A percentile compares a stretch with the other conserved stretches of the same genome.
Conservation (phyloP, 352 stramenopile species). For the Aphanomyces cochlioides region DNA sequence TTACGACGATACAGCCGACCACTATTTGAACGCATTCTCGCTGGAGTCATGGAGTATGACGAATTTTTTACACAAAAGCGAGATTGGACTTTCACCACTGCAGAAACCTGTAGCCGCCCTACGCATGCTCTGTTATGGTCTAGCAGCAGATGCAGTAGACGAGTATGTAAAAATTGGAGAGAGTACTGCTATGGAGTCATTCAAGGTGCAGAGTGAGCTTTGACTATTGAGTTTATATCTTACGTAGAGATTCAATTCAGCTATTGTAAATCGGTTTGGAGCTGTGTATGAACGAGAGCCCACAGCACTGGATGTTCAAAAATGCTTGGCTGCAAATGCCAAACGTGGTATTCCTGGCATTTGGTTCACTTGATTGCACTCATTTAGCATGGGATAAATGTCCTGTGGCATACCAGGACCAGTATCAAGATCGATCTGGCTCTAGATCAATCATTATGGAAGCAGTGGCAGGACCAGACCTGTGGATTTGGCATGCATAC, state of each 20-base stretch:
- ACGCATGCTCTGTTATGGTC: slow-evolving; percentile 3
- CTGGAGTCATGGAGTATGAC: no score
- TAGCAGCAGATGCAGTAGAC: neutral
- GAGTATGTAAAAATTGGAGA: neutral
- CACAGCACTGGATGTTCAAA: neutral
- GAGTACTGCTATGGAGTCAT: neutral
- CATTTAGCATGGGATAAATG: slow-evolving; percentile 1
- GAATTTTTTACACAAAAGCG: no score
- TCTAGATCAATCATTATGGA: slow-evolving; percentile 8
- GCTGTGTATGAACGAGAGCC: neutral
- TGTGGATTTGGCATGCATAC: slow-evolving; percentile 11
- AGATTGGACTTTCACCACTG: no score
- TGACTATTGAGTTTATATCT: neutral
- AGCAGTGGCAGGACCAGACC: neutral
- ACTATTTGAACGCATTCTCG: no score
- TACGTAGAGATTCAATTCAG: neutral
- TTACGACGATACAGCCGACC: no score
- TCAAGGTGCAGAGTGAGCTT: neutral
- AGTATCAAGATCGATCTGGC: neutral
- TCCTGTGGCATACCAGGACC: neutral
- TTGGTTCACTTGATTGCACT: neutral
- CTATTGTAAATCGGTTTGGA: neutral
- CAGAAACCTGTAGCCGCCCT: neutral
- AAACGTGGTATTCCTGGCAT: neutral
- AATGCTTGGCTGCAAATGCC: neutral